A percentile compares a stretch with the other conserved stretches of the same genome.
Evolutionary conservation across 176 grass and related monocot species (phyloP).

Genomic region (Saccharum spontaneum): DNA sequence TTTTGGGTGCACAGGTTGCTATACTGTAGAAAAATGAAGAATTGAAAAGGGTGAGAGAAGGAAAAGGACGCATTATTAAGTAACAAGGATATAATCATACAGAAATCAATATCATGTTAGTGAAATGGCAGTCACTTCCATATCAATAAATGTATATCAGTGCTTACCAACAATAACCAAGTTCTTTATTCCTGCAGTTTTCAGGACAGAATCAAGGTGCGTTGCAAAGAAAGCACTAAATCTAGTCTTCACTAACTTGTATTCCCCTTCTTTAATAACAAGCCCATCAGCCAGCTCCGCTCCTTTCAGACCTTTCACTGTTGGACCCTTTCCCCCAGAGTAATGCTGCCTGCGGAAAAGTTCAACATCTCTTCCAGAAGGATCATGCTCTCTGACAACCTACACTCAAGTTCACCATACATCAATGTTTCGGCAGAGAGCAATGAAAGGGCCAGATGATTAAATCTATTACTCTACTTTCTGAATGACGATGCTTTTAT

Average conservation of each 20-base stretch:
- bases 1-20: neutral
- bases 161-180: slow-evolving; percentile 80
- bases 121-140: neutral
- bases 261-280: slow-evolving; percentile 75
- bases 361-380: slow-evolving; percentile 80
- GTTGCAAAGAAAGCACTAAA: slow-evolving; percentile 94
- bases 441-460: neutral
- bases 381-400: slow-evolving; percentile 97
- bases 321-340: slow-evolving; percentile 72
- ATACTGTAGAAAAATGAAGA: slow-evolving; percentile 5
- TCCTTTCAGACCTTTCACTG: slow-evolving; percentile 70
- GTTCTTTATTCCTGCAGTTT: slow-evolving; percentile 66
- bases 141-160: neutral
- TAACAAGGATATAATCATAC: neutral
- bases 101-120: neutral
- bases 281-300: slow-evolving; percentile 77
- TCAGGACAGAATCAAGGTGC: slow-evolving; percentile 75
- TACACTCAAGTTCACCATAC: slow-evolving; percentile 35
- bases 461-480: neutral
- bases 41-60: neutral
- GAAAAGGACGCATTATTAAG: neutral
- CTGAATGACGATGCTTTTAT: neutral
- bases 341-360: slow-evolving; percentile 74
- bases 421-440: neutral
- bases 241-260: slow-evolving; percentile 94